phyloP scores from a whole-genome alignment of 2,329 filamentous ascomycete species.

The Bisporella sp. region DNA sequence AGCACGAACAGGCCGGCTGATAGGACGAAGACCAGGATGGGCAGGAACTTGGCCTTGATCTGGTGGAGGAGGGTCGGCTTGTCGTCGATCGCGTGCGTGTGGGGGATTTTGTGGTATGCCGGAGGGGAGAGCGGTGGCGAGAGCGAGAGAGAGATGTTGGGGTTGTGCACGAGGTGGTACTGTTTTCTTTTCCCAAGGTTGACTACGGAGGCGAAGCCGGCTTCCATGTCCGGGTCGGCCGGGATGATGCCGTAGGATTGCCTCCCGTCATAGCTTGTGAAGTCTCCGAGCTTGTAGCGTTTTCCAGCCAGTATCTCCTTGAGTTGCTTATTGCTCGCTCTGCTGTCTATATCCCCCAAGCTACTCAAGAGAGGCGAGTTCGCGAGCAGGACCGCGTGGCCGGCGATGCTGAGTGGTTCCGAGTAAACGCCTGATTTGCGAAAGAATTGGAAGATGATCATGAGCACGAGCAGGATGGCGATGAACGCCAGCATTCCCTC shows the following conservation, averaged over 20 bases:
- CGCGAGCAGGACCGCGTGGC: constrained; percentile 15
- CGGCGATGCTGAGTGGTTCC: constrained; percentile 19
- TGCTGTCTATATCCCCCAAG: constrained; percentile 12
- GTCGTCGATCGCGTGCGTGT: background rate
- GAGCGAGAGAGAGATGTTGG: background rate
- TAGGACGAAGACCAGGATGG: constrained; percentile 5
- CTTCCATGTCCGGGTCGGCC: constrained; percentile 8
- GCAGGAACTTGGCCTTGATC: constrained; percentile 4
- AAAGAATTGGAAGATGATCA: constrained; percentile 10
- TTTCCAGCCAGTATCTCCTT: constrained; percentile 4
- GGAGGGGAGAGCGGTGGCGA: too few species aligned
- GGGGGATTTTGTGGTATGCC: too few species aligned
- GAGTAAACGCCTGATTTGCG: constrained; percentile 18
- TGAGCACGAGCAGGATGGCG: constrained; percentile 10
- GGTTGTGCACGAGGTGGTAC: background rate
- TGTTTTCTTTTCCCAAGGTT: background rate
- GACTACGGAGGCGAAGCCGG: constrained; percentile 1
- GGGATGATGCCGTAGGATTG: constrained; percentile 10
- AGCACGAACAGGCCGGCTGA: background rate
- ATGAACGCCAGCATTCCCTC: constrained; percentile 19
- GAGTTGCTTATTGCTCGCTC: constrained; percentile 4
- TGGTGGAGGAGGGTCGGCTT: too few species aligned
- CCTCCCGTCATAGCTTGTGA: constrained; percentile 3
- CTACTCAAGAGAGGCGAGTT: constrained; percentile 15
- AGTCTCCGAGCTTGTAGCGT: constrained; percentile 5